Evolutionary conservation across 2,329 filamentous ascomycete species (phyloP).

Genomic region (Fusarium pseudograminearum): DNA sequence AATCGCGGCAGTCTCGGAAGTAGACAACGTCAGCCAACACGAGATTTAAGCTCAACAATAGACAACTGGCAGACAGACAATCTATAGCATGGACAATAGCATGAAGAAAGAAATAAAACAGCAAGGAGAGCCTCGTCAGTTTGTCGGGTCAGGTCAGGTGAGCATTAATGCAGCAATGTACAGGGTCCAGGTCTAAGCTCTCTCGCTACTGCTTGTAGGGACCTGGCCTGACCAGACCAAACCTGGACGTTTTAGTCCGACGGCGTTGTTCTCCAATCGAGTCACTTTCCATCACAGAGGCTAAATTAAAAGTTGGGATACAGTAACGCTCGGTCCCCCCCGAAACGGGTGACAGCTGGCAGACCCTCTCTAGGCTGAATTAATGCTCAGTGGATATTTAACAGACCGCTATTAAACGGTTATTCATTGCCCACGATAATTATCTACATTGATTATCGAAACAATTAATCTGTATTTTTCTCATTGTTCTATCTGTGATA

Average conservation of each 20-base stretch:
- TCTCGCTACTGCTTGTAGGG: slow-evolving; percentile 40
- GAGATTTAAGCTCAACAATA: slow-evolving; percentile 8
- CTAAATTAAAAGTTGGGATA: background rate
- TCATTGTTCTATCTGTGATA: background rate
- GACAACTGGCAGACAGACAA: background rate
- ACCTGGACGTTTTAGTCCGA: slow-evolving; percentile 21
- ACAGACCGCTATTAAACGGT: slow-evolving; percentile 12
- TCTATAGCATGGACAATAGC: slow-evolving; percentile 19
- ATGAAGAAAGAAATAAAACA: slow-evolving; percentile 7
- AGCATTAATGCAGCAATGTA: slow-evolving; percentile 8
- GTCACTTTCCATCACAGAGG: slow-evolving; percentile 12
- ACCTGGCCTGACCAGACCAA: background rate
- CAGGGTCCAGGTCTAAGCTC: slow-evolving; percentile 4
- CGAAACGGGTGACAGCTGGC: slow-evolving; percentile 22
- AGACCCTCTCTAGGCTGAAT: slow-evolving; percentile 8
- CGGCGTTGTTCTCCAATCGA: slow-evolving; percentile 14
- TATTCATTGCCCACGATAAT: no score
- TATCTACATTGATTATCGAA: background rate
- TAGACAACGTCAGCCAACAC: slow-evolving; percentile 34
- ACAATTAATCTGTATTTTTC: background rate
- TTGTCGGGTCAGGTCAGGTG: slow-evolving; percentile 37
- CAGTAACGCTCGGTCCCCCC: slow-evolving; percentile 1
- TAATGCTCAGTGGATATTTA: slow-evolving; percentile 5
- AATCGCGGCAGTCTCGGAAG: slow-evolving; percentile 37
- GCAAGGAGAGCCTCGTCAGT: slow-evolving; percentile 26